These are phyloP conservation scores for Erodium trifolium DNA, from an alignment of 441 rosid species.

Conservation along the genomic window DNA sequence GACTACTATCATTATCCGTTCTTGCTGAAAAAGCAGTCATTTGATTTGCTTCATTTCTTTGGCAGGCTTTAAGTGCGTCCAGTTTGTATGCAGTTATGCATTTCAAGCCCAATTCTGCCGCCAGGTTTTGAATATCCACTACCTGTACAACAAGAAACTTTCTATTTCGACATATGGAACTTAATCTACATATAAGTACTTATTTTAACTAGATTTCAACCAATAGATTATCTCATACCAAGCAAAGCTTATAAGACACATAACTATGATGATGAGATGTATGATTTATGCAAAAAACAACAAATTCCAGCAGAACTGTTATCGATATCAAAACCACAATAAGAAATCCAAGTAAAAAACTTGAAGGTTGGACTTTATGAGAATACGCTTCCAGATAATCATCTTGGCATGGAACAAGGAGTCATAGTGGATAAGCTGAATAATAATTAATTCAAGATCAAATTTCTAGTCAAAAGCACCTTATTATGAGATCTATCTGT, in stretches of 20 bases:
- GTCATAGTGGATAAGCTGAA: not conserved
- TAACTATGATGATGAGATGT: not conserved
- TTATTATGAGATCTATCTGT: conserved; percentile 95
- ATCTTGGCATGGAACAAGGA: not conserved
- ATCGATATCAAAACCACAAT: not conserved
- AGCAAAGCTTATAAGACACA: no score
- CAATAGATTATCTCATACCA: no score
- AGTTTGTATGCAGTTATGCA: conserved; percentile 74
- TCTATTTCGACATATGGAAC: no score
- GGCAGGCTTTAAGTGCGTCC: conserved; percentile 78
- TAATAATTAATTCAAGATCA: conserved; percentile 6
- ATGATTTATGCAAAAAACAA: not conserved
- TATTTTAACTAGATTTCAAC: no score
- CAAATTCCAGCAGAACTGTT: not conserved
- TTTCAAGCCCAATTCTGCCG: conserved; percentile 75
- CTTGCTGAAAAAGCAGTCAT: conserved; percentile 17
- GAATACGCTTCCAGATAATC: not conserved
- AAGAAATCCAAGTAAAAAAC: not conserved
- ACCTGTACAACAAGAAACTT: conserved; percentile 31
- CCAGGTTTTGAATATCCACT: conserved; percentile 54
- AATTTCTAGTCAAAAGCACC: conserved; percentile 30
- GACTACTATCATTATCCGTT: conserved; percentile 20
- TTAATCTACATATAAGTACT: no score
- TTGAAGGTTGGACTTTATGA: not conserved
- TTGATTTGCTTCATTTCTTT: conserved; percentile 32